Evolutionary conservation across 371 early-diverging fungal species (phyloP).

Genomic region (Mortierella sp.): DNA sequence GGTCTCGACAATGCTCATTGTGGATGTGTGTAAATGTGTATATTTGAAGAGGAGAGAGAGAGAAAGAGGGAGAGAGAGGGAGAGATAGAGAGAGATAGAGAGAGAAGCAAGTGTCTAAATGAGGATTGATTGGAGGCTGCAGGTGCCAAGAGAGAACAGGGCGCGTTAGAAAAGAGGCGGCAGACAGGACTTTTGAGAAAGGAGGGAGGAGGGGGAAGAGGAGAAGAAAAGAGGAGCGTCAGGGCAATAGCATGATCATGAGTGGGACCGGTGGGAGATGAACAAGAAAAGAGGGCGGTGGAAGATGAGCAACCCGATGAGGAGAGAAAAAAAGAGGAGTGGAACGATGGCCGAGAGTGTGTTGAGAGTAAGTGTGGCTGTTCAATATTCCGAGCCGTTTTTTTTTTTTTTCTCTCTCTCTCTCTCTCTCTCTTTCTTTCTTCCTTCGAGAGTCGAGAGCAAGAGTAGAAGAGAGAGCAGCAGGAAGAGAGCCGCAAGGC

Average conservation of each 20-base stretch:
- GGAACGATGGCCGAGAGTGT: background rate
- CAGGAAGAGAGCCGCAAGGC: no score
- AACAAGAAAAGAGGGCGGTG: background rate
- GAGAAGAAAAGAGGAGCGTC: background rate
- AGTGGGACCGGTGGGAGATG: no score
- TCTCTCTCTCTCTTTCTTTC: background rate
- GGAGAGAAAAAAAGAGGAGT: background rate
- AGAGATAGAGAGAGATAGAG: background rate
- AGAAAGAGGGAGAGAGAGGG: no score
- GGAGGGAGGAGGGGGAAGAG: background rate
- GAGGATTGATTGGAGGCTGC: no score
- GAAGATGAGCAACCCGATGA: background rate
- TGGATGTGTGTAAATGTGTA: background rate
- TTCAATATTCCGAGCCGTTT: background rate
- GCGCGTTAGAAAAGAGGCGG: no score
- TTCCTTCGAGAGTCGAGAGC: background rate
- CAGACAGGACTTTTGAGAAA: background rate
- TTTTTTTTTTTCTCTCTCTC: background rate
- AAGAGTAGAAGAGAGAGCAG: no score
- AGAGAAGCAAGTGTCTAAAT: background rate
- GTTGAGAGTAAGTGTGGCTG: background rate
- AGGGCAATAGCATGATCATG: no score
- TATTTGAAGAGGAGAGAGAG: background rate
- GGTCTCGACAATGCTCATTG: constrained; percentile 67
- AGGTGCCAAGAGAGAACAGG: no score